Conservation (phyloP, 2,329 filamentous ascomycete genomes). For the Aureobasidium sp. region DNA sequence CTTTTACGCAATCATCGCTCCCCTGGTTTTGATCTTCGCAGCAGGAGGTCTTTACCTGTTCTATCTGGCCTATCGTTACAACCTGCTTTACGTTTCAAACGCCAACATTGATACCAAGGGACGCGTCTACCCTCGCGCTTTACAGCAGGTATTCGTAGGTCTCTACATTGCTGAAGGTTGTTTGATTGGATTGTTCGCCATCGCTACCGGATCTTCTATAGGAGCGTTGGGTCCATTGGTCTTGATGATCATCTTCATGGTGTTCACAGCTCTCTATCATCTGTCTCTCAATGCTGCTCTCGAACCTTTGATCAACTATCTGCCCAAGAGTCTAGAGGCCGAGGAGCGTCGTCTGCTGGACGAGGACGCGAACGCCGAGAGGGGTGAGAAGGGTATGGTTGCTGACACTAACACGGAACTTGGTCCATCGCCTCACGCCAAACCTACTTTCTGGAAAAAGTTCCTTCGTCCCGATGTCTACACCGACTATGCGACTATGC, state of each 20-base stretch:
- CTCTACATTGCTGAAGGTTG: constrained; percentile 76
- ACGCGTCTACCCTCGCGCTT: constrained; percentile 71
- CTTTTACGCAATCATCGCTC: constrained; percentile 78
- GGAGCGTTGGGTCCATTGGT: constrained; percentile 55
- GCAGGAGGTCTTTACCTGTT: constrained; percentile 70
- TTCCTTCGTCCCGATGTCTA: constrained; percentile 75
- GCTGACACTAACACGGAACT: constrained; percentile 28
- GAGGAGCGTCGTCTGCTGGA: constrained; percentile 29
- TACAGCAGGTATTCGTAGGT: constrained; percentile 78
- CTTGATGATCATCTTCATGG: constrained; percentile 65
- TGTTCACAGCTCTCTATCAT: constrained; percentile 72
- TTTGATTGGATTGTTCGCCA: constrained; percentile 74
- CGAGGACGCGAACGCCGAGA: constrained; percentile 20
- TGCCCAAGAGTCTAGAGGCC: constrained; percentile 46
- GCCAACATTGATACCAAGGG: constrained; percentile 79
- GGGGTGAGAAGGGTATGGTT: constrained; percentile 23
- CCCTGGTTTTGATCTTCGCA: constrained; percentile 74
- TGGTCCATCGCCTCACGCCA: constrained; percentile 34
- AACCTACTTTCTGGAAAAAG: constrained; percentile 44
- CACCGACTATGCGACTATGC: constrained; percentile 61
- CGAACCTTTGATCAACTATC: constrained; percentile 64
- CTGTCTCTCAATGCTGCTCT: constrained; percentile 64
- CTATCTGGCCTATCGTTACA: constrained; percentile 84
- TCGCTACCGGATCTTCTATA: constrained; percentile 46
- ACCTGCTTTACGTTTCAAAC: constrained; percentile 79